Evolutionary conservation across 2,329 filamentous ascomycete species (phyloP).

Genomic region (Nothomitra cinnamomea): DNA sequence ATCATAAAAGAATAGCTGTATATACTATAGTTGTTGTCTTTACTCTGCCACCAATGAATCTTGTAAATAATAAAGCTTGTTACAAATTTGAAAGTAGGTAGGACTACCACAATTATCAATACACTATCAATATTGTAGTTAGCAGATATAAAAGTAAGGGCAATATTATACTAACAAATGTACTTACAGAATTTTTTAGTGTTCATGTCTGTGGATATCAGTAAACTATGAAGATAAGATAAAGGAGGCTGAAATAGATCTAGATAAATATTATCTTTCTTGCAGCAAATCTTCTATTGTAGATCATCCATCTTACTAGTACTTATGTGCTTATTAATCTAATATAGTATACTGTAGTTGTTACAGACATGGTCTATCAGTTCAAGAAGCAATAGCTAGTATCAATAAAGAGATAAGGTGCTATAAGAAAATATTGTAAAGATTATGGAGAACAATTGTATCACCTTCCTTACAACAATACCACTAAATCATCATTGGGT

Average conservation of each 20-base stretch:
- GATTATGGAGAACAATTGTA: no score
- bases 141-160: background rate
- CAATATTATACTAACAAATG: slow-evolving; percentile 4
- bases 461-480: no score
- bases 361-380: background rate
- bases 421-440: no score
- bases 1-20: background rate
- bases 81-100: background rate
- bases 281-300: background rate
- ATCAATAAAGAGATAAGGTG: background rate
- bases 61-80: slow-evolving; percentile 2
- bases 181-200: background rate
- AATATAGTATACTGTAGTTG: background rate
- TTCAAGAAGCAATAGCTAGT: background rate
- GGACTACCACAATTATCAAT: background rate
- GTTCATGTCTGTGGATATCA: background rate
- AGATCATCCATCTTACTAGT: background rate
- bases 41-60: background rate
- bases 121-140: background rate
- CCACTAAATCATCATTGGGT: no score
- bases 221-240: background rate
- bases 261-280: background rate
- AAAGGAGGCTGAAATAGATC: background rate
- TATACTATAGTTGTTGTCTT: background rate
- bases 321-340: background rate